These are phyloP conservation scores for Penicillium paradoxum DNA, from an alignment of 495 filamentous ascomycete species.

Conservation along the genomic window DNA sequence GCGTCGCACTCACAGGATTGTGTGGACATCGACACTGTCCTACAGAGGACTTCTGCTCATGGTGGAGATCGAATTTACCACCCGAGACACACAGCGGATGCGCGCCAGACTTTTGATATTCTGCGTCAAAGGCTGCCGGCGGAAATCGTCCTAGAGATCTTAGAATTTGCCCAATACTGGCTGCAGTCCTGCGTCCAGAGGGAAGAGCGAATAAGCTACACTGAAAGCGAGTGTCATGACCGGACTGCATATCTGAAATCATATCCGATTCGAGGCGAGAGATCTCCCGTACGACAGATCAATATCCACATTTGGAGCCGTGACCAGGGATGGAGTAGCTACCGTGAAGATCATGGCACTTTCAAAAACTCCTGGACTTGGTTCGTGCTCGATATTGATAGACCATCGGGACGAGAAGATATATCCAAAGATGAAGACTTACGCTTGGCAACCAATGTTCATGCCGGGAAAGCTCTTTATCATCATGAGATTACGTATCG, in stretches of 20 bases:
- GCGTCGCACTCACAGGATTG: not conserved
- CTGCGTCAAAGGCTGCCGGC: not conserved
- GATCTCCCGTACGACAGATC: constrained; percentile 39
- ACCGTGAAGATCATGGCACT: constrained; percentile 21
- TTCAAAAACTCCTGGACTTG: constrained; percentile 50
- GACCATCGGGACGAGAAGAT: constrained; percentile 21
- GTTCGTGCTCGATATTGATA: constrained; percentile 55
- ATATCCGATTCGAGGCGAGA: not conserved
- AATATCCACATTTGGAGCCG: constrained; percentile 50
- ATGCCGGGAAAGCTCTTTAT: not conserved
- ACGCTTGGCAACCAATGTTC: constrained; percentile 2
- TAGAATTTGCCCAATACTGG: constrained; percentile 3
- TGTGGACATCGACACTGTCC: not conserved
- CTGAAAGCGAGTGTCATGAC: not conserved
- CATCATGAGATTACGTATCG: not conserved
- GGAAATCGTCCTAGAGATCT: constrained; percentile 2
- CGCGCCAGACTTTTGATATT: not conserved
- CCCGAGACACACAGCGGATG: not conserved
- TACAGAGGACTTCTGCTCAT: not conserved
- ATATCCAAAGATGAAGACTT: not conserved
- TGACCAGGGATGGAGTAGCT: constrained; percentile 54
- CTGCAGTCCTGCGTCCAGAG: not conserved
- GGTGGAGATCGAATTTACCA: not conserved
- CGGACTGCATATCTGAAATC: constrained; percentile 1
- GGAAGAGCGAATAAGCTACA: not conserved